Conservation (phyloP, 768 basidiomycete genomes). For the Boletus fagicola region DNA sequence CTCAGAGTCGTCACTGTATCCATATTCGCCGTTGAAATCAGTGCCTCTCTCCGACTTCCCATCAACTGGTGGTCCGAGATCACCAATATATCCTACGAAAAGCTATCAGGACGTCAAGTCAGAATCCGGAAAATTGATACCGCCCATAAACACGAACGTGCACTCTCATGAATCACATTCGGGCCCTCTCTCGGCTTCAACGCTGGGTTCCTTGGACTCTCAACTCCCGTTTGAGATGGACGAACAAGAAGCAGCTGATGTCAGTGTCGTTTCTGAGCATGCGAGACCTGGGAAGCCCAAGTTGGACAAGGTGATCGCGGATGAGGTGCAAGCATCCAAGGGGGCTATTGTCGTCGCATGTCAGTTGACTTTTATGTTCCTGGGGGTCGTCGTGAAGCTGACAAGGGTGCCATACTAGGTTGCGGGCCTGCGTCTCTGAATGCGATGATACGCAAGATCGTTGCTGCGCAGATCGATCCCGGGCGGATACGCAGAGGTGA, state of each 20-base stretch:
- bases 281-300: constrained; percentile 67
- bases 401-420: constrained; percentile 37
- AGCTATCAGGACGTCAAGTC: constrained; percentile 5
- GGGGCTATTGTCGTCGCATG: constrained; percentile 68
- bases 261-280: constrained; percentile 58
- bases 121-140: constrained; percentile 3
- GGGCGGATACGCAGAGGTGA: constrained; percentile 51
- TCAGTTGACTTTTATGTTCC: constrained; percentile 37
- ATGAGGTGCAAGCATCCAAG: constrained; percentile 56
- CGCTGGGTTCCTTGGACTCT: not conserved
- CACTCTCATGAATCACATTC: not conserved
- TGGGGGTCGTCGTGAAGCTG: not conserved
- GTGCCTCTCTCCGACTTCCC: not conserved
- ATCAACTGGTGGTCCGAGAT: constrained; percentile 1
- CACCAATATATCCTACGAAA: not conserved
- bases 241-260: constrained; percentile 56
- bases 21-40: constrained; percentile 2
- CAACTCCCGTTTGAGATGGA: constrained; percentile 46
- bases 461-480: constrained; percentile 61
- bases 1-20: constrained; percentile 6
- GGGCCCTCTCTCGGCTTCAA: not conserved
- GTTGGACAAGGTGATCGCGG: constrained; percentile 56
- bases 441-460: constrained; percentile 62
- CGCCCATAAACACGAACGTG: not conserved
- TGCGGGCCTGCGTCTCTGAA: constrained; percentile 75